A percentile compares a stretch with the other conserved stretches of the same genome.
Conservation (phyloP, 139 green algal genomes). For the Chlorokybus atmophyticus region DNA sequence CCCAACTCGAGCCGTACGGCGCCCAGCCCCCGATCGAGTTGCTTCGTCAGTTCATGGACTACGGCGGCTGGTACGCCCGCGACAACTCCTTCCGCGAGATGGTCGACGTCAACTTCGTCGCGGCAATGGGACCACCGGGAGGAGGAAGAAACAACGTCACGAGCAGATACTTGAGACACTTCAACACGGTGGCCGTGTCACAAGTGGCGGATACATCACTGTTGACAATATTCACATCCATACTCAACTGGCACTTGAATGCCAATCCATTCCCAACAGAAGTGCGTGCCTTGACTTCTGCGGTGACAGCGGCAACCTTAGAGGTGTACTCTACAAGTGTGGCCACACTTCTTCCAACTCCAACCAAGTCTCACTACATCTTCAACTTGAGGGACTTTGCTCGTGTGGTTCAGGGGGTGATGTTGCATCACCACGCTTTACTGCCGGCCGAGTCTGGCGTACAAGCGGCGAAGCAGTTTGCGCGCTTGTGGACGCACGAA, state of each 20-base stretch:
- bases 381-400: conserved; percentile 36
- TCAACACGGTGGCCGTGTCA: conserved; percentile 19
- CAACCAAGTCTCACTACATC: conserved; percentile 30
- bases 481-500: conserved; percentile 43
- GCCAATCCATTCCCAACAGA: conserved; percentile 4
- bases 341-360: conserved; percentile 24
- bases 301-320: conserved; percentile 19
- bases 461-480: not conserved
- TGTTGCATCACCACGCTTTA: conserved; percentile 3
- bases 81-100: conserved; percentile 31
- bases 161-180: conserved; percentile 26
- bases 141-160: conserved; percentile 28
- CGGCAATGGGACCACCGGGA: conserved; percentile 32
- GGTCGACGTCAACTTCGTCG: conserved; percentile 22
- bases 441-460: not conserved
- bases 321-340: conserved; percentile 25
- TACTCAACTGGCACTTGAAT: conserved; percentile 17
- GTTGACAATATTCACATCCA: conserved; percentile 22
- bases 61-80: conserved; percentile 28
- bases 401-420: conserved; percentile 26
- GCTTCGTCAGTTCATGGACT: conserved; percentile 33
- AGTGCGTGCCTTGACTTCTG: not conserved
- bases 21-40: conserved; percentile 38
- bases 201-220: conserved; percentile 7
- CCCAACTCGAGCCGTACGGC: conserved; percentile 28